Base-by-base conservation (phyloP, 306 rosid genomes). In the Echinosophora koreensis region DNA sequence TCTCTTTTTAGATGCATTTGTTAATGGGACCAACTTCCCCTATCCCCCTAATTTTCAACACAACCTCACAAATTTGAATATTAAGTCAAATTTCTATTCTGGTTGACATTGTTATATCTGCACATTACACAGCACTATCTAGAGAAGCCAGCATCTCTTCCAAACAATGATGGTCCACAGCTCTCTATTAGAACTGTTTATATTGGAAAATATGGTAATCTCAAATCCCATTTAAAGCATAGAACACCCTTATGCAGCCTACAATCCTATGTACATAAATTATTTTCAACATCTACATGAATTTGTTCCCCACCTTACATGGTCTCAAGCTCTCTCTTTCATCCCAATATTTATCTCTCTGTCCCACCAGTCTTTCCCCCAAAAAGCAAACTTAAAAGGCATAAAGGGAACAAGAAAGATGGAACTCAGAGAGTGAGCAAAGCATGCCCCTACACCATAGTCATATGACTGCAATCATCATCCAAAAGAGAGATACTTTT, bases 301-400 rank as follows among this genome's bases (percentile, higher is more conserved):
- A 91, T 88, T 79, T 95, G 97, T 87, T 87, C 94, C 96, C 98
- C 98, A 95, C 98, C 90, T 87, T 95, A 68, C 78, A 61, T 88
- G 97, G 97, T 84, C 87, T 88, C 81, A 78, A 82, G 50, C 57
- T 56, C 8, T 57, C 67, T 58, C 77, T 63, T 27, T 52, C 69
- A 83, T 75, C 81, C 80, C 82, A 75, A 70, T 80, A 81, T 69
- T 62, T 79, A 69, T 82, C 73, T 66, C 76, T 58, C 77, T 76
- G 77, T 55, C 82, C 82, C 69, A 71, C 77, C 49, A 59, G 30
- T 68, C 66, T 81, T 69, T 71, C 39, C 64, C 32, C 79, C 49
- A 82, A 80, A 71, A 35, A 46, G 69, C 76, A 62, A 72, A 79
- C 79, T 83, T 52, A 57, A 79, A 84, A 79, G 81, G 81, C 81